Percentiles rank a stretch among this genome's conserved stretches.
These are phyloP conservation scores for Eleusine indica DNA, from an alignment of 176 grass and related monocot genomes.

Conservation along the genomic window DNA sequence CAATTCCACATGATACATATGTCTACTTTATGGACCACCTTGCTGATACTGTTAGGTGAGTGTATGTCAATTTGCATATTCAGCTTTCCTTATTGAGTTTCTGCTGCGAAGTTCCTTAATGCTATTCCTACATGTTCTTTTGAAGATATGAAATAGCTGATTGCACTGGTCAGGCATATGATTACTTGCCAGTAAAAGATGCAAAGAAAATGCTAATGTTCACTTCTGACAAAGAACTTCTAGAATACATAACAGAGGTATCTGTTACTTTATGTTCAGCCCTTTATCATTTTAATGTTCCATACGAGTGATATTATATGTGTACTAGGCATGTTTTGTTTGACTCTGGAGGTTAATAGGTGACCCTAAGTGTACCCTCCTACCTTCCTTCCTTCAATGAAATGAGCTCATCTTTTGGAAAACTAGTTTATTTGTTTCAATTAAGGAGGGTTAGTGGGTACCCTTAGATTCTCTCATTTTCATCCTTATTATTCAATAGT, in stretches of 20 bases:
- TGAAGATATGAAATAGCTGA: constrained; percentile 83
- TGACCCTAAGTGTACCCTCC: neutral
- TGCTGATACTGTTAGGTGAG: constrained; percentile 67
- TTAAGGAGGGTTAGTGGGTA: neutral
- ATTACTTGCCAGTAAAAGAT: constrained; percentile 63
- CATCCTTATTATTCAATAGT: neutral
- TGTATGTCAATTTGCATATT: neutral
- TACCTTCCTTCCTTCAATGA: neutral
- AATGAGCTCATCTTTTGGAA: neutral
- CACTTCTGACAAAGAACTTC: constrained; percentile 69
- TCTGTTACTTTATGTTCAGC: neutral
- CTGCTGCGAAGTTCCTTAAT: constrained; percentile 29
- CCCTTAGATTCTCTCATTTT: neutral
- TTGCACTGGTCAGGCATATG: constrained; percentile 75
- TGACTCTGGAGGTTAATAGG: neutral
- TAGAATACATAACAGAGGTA: constrained; percentile 80
- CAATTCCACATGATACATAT: constrained; percentile 77
- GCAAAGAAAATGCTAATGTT: constrained; percentile 76
- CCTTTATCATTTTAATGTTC: neutral
- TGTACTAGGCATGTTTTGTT: neutral
- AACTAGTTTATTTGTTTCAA: neutral
- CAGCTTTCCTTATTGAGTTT: neutral
- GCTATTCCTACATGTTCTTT: neutral
- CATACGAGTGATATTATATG: neutral
- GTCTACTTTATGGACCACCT: constrained; percentile 78